A percentile compares a stretch with the other conserved stretches of the same genome.
These are phyloP conservation scores for Microsporum ferrugineum DNA, from an alignment of 2,329 filamentous ascomycete genomes.

Conservation along the genomic window DNA sequence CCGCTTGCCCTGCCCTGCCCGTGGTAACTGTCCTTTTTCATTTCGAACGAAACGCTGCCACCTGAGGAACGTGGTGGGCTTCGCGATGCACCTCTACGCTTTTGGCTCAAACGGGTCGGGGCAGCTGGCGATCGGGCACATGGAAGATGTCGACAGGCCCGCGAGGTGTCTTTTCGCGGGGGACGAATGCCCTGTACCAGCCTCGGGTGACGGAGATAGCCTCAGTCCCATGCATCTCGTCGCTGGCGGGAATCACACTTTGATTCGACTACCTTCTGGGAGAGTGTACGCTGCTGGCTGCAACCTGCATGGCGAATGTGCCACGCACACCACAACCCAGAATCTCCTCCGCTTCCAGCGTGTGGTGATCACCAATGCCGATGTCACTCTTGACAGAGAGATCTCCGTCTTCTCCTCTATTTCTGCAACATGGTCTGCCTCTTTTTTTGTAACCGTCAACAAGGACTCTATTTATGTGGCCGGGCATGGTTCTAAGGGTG, in stretches of 20 bases:
- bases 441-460: constrained; percentile 47
- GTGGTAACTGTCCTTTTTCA: neutral
- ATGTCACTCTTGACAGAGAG: neutral
- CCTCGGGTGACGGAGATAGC: constrained; percentile 7
- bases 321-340: neutral
- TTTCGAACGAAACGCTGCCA: neutral
- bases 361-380: constrained; percentile 17
- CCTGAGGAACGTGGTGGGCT: neutral
- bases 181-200: constrained; percentile 14
- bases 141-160: constrained; percentile 58
- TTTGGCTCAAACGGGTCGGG: constrained; percentile 68
- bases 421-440: constrained; percentile 70
- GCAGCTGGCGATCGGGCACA: constrained; percentile 60
- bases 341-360: constrained; percentile 18
- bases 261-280: constrained; percentile 54
- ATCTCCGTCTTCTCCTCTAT: constrained; percentile 36
- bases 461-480: constrained; percentile 45
- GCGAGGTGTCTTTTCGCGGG: constrained; percentile 47
- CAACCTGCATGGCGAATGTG: constrained; percentile 38
- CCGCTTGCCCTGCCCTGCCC: neutral
- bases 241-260: constrained; percentile 77
- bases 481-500: constrained; percentile 58
- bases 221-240: constrained; percentile 26
- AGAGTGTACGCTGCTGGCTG: constrained; percentile 56
- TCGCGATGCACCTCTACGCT: constrained; percentile 44